These are phyloP conservation scores for Sisymbrium altissimum DNA, from an alignment of 345 rosid genomes.

Conservation along the genomic window DNA sequence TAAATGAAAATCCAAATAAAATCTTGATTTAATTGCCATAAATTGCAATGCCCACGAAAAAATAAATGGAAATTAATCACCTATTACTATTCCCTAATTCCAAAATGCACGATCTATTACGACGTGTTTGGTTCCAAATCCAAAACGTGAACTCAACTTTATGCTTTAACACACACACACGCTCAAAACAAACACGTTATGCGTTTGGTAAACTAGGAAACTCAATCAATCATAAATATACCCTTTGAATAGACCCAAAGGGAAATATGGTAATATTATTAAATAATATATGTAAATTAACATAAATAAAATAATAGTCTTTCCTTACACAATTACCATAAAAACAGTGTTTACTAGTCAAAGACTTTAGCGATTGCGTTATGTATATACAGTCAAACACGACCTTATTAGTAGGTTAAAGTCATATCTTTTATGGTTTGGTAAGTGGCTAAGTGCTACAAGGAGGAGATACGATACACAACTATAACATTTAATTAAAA, in stretches of 20 bases:
- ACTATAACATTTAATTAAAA: slow-evolving; percentile 2
- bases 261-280: neutral
- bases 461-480: slow-evolving; percentile 13
- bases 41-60: slow-evolving; percentile 17
- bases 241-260: slow-evolving; percentile 15
- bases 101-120: slow-evolving; percentile 22
- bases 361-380: neutral
- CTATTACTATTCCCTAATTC: slow-evolving; percentile 5
- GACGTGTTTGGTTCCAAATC: slow-evolving; percentile 16
- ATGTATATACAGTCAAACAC: slow-evolving; percentile 22
- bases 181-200: neutral
- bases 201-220: slow-evolving; percentile 20
- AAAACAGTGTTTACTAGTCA: slow-evolving; percentile 20
- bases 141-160: slow-evolving; percentile 27
- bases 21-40: slow-evolving; percentile 23
- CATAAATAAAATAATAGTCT: slow-evolving; percentile 1
- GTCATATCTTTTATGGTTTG: slow-evolving; percentile 34
- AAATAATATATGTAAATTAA: neutral
- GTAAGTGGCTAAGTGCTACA: slow-evolving; percentile 29
- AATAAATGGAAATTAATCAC: slow-evolving; percentile 14
- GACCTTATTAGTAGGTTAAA: neutral
- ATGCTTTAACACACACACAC: neutral
- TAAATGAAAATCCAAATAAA: slow-evolving; percentile 27
- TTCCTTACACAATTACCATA: slow-evolving; percentile 19
- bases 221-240: slow-evolving; percentile 19